Evolutionary conservation across 192 early-diverging fungal genomes (phyloP), one percentile per base, ranked within the genome.

Genomic region (Coemansia sp.): DNA sequence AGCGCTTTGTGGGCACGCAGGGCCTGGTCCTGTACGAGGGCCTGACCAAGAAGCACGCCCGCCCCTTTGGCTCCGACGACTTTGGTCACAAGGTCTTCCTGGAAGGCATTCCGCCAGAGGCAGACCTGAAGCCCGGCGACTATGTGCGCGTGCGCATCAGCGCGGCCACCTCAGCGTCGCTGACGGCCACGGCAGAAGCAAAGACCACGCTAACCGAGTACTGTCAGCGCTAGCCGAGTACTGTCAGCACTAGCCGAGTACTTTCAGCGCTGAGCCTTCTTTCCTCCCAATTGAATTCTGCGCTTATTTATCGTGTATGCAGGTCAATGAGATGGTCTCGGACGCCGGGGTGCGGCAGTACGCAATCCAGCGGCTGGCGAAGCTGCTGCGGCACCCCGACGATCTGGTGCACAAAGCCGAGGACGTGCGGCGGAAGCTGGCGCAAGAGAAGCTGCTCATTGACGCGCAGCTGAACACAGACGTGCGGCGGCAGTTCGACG

Each of bases 381-480:
- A 92, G 50, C 75, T 95, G 33, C 76, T 98, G 31, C 80, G 84
- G 35, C 89, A 93, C 69, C 95, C 95, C 5, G 95, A 98, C 70
- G 95, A 98, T 74, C 78, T 98, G 14, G 81, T 78, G 13, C 86
- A 85, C 69, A 94, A 88, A 55, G 83, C 96, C 8, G 75, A 80
- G 17, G 75, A 80, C 6, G 52, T 96, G 21, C 82, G 86, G 44
- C 81, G 84, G 46, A 91, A 91, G 58, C 79, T 94, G 40, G 83
- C 83, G 4, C 82, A 86, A 53, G 96, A 99, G 76, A 82, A 88
- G 60, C 87, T 90, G 8, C 79, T 85, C 17, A 86, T 97, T 18
- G 94, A 97, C 66, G 91, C 94, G 11, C 94, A 99, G 64, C 79
- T 99, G 30, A 96, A 94, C 58, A 88, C 92, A 7, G 90, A 89